phyloP scores from a whole-genome alignment of 306 rosid species.

The Aeschynomene evenia region DNA sequence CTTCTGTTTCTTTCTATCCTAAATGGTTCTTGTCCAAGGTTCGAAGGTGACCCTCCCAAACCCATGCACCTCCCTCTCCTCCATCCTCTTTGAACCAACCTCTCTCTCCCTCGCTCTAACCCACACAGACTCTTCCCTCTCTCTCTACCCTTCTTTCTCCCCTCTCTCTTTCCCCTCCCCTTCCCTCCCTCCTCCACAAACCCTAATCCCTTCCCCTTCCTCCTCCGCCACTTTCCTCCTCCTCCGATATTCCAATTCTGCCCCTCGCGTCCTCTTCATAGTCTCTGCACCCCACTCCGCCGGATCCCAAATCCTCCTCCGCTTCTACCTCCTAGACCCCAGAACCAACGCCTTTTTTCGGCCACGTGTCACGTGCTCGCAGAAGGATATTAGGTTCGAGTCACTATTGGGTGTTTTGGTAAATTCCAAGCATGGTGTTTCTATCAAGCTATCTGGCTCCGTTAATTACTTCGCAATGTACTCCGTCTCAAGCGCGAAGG shows the following conservation, averaged over 20 bases:
- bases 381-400: constrained; percentile 47
- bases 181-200: constrained; percentile 51
- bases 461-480: constrained; percentile 73
- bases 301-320: constrained; percentile 67
- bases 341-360: constrained; percentile 37
- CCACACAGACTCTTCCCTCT: constrained; percentile 80
- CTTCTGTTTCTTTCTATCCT: neutral
- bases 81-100: constrained; percentile 72
- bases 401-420: constrained; percentile 59
- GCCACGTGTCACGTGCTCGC: constrained; percentile 46
- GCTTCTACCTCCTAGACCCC: constrained; percentile 47
- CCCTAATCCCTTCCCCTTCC: constrained; percentile 62
- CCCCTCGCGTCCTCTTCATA: constrained; percentile 52
- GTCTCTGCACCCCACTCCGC: constrained; percentile 58
- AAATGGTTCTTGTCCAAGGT: constrained; percentile 44
- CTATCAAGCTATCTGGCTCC: constrained; percentile 61
- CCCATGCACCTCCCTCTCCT: constrained; percentile 47
- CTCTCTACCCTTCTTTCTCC: constrained; percentile 72
- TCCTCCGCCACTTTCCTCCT: constrained; percentile 79
- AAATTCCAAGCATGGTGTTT: constrained; percentile 60
- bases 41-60: constrained; percentile 42
- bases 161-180: constrained; percentile 35
- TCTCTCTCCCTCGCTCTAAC: constrained; percentile 79
- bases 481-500: constrained; percentile 51
- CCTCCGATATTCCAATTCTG: constrained; percentile 44